These are phyloP conservation scores for Hamamelis virginiana DNA, from an alignment of 164 flowering plant species.

Conservation along the genomic window DNA sequence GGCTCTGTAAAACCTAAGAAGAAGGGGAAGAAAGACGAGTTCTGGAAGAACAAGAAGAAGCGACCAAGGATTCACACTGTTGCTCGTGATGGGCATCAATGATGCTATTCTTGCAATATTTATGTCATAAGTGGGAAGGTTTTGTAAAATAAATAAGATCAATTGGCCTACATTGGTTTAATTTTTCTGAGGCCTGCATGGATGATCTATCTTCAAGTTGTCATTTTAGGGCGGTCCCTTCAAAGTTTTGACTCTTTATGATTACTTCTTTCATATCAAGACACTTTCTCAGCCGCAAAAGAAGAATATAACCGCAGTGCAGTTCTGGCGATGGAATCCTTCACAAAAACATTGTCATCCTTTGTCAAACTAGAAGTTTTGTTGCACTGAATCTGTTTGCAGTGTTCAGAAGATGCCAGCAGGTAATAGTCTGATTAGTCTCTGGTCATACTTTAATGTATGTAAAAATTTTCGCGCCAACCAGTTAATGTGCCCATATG, in stretches of 20 bases:
- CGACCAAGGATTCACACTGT: conserved; percentile 10
- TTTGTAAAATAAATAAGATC: too few species aligned
- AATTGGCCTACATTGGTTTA: neutral
- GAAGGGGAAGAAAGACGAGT: conserved; percentile 78
- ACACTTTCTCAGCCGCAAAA: neutral
- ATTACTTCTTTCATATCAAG: neutral
- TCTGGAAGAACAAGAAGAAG: conserved; percentile 80
- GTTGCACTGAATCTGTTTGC: conserved; percentile 2
- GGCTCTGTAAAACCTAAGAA: conserved; percentile 55
- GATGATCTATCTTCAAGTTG: neutral
- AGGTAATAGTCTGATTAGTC: neutral
- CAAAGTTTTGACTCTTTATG: too few species aligned
- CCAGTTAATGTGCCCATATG: too few species aligned
- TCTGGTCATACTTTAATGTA: neutral
- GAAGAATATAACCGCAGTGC: neutral
- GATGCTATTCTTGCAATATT: neutral
- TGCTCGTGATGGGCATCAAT: neutral
- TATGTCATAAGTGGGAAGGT: neutral
- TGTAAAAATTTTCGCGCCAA: too few species aligned
- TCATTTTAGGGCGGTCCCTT: neutral
- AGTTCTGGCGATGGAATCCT: neutral
- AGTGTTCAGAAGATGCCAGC: neutral
- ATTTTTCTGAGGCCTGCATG: neutral
- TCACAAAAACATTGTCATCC: neutral
- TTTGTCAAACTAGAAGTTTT: neutral